phyloP scores from a whole-genome alignment of 306 rosid genomes.

The Vachellia pachyceras region DNA sequence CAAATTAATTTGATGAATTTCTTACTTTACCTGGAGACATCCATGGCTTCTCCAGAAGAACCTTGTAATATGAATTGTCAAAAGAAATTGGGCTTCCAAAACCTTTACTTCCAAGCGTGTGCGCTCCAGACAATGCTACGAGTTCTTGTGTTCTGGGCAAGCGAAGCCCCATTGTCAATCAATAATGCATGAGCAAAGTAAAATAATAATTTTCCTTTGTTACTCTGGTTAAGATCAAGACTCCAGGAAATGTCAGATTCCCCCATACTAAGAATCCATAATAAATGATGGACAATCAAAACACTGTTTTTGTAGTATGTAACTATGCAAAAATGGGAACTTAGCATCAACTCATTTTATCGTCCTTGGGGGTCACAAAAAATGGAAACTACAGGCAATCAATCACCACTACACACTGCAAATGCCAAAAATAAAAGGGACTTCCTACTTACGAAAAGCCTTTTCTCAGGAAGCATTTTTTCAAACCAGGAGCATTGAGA shows the following conservation, averaged over 20 bases:
- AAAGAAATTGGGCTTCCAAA: slow-evolving; percentile 83
- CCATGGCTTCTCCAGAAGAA: slow-evolving; percentile 87
- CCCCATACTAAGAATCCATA: slow-evolving; percentile 2
- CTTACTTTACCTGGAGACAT: slow-evolving; percentile 61
- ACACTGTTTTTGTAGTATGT: slow-evolving; percentile 21
- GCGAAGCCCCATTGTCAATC: slow-evolving; percentile 35
- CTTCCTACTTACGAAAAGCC: slow-evolving; percentile 83
- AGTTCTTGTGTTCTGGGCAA: slow-evolving; percentile 81
- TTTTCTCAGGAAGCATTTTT: slow-evolving; percentile 74
- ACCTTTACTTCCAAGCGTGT: slow-evolving; percentile 92
- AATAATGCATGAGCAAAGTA: slow-evolving; percentile 24
- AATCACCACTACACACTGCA: slow-evolving; percentile 23
- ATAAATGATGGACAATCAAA: slow-evolving; percentile 6
- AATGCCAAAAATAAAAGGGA: slow-evolving; percentile 36
- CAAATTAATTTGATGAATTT: slow-evolving; percentile 14
- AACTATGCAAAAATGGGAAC: slow-evolving; percentile 16
- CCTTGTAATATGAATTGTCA: slow-evolving; percentile 88
- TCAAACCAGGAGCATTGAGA: slow-evolving; percentile 76
- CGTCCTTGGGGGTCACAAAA: background rate
- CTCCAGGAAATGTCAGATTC: slow-evolving; percentile 21
- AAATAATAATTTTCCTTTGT: slow-evolving; percentile 12
- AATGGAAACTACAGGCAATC: slow-evolving; percentile 22
- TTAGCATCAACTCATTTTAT: slow-evolving; percentile 13
- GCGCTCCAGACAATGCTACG: slow-evolving; percentile 96
- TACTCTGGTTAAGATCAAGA: slow-evolving; percentile 27